Conservation (phyloP, 306 rosid genomes). For the Senna siamea region DNA sequence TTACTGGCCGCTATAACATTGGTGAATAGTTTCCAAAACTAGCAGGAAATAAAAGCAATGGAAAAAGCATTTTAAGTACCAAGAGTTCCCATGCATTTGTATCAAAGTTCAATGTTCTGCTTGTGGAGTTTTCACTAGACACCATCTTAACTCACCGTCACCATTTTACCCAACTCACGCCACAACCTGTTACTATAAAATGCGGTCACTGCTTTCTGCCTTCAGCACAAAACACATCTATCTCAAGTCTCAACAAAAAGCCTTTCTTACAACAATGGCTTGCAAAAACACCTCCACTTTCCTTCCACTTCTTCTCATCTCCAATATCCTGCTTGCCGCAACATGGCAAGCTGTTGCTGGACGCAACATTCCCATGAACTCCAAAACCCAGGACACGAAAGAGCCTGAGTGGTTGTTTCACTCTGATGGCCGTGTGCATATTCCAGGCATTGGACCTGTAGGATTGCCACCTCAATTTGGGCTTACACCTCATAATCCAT, state of each 20-base stretch:
- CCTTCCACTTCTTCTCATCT: conserved; percentile 39
- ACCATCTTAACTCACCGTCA: conserved; percentile 61
- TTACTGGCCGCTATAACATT: conserved; percentile 44
- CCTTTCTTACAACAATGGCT: conserved; percentile 35
- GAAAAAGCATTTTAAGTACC: conserved; percentile 9
- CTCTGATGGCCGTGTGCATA: conserved; percentile 30
- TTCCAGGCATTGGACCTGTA: conserved; percentile 67
- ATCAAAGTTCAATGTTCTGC: neutral
- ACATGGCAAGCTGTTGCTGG: conserved; percentile 47
- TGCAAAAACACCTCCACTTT: conserved; percentile 35
- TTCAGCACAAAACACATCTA: conserved; percentile 46
- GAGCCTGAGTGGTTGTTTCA: conserved; percentile 59
- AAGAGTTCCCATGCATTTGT: conserved; percentile 18
- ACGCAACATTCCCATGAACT: conserved; percentile 36
- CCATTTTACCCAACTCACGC: conserved; percentile 47
- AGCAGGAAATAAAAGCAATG: too few species aligned
- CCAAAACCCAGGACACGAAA: conserved; percentile 48
- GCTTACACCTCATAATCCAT: conserved; percentile 37
- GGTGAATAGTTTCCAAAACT: conserved; percentile 20
- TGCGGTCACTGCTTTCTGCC: conserved; percentile 33
- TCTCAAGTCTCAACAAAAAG: neutral
- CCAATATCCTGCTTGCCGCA: conserved; percentile 42
- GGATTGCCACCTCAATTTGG: conserved; percentile 42
- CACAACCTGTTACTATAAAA: conserved; percentile 35
- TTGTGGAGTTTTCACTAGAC: neutral